A percentile compares a stretch with the other conserved stretches of the same genome.
Conservation (phyloP, 257 asterid species). For the Solanum chaucha region DNA sequence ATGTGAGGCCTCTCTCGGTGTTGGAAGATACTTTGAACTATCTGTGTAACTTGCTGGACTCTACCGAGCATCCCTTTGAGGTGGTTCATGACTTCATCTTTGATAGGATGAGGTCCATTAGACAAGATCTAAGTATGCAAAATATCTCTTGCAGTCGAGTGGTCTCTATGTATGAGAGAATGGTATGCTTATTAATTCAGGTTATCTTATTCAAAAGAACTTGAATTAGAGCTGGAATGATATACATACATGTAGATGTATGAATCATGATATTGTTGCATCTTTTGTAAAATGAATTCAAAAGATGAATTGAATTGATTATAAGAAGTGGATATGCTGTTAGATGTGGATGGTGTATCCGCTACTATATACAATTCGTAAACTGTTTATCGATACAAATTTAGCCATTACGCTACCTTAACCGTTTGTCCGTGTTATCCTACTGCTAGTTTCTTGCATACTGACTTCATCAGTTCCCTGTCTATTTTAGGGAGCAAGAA, state of each 20-base stretch:
- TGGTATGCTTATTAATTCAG: constrained; percentile 45
- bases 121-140: constrained; percentile 97
- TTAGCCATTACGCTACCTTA: not conserved
- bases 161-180: constrained; percentile 77
- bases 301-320: not conserved
- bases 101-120: constrained; percentile 84
- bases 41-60: constrained; percentile 50
- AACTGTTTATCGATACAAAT: not conserved
- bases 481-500: not conserved
- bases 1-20: constrained; percentile 74
- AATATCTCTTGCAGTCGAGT: constrained; percentile 42
- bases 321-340: not conserved
- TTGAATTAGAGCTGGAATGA: not conserved
- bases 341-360: not conserved
- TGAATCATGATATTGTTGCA: not conserved
- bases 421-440: not conserved
- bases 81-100: constrained; percentile 85
- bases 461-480: not conserved
- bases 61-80: constrained; percentile 55
- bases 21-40: constrained; percentile 65
- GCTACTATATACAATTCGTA: not conserved
- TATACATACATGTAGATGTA: not conserved
- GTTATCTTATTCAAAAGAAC: not conserved
- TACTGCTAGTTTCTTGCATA: not conserved
- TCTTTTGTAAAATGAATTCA: not conserved